Evolutionary conservation across 768 basidiomycete species (phyloP).

Genomic region (Leccinellum albellum): DNA sequence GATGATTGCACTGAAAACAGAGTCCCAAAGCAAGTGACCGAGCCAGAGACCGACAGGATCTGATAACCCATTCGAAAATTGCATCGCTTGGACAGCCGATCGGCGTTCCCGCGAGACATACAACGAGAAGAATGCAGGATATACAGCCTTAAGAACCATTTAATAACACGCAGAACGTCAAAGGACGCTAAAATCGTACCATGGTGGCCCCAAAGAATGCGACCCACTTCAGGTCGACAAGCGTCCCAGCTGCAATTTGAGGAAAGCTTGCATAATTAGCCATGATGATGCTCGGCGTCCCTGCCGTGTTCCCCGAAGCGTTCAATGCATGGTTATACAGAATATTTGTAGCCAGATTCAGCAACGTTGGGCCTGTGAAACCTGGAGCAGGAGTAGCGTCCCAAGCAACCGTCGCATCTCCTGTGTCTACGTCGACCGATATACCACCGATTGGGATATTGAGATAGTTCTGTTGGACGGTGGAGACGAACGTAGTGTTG

Average conservation of each 20-base stretch:
- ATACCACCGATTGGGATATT: slow-evolving; percentile 66
- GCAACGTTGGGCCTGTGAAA: slow-evolving; percentile 51
- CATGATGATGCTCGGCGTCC: slow-evolving; percentile 48
- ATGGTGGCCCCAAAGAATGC: slow-evolving; percentile 71
- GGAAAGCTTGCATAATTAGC: slow-evolving; percentile 60
- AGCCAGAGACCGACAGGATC: slow-evolving; percentile 72
- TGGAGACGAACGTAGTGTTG: slow-evolving; percentile 56
- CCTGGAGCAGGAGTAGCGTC: slow-evolving; percentile 60
- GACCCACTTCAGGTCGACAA: slow-evolving; percentile 67
- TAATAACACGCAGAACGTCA: neutral
- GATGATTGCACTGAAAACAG: slow-evolving; percentile 52
- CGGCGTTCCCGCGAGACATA: slow-evolving; percentile 74
- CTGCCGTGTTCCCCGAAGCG: slow-evolving; percentile 36
- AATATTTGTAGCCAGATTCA: slow-evolving; percentile 68
- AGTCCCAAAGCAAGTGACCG: slow-evolving; percentile 75
- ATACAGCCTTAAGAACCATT: slow-evolving; percentile 49
- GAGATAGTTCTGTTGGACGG: slow-evolving; percentile 47
- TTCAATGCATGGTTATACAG: slow-evolving; percentile 63
- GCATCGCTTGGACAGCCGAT: slow-evolving; percentile 74
- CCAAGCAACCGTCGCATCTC: slow-evolving; percentile 63
- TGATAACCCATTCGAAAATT: slow-evolving; percentile 70
- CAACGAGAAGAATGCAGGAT: slow-evolving; percentile 76
- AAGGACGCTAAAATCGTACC: slow-evolving; percentile 37
- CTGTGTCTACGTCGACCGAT: slow-evolving; percentile 51
- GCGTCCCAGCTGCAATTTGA: slow-evolving; percentile 48